Evolutionary conservation across 176 grass and related monocot species (phyloP).

Genomic region (Phoenix dactylifera): DNA sequence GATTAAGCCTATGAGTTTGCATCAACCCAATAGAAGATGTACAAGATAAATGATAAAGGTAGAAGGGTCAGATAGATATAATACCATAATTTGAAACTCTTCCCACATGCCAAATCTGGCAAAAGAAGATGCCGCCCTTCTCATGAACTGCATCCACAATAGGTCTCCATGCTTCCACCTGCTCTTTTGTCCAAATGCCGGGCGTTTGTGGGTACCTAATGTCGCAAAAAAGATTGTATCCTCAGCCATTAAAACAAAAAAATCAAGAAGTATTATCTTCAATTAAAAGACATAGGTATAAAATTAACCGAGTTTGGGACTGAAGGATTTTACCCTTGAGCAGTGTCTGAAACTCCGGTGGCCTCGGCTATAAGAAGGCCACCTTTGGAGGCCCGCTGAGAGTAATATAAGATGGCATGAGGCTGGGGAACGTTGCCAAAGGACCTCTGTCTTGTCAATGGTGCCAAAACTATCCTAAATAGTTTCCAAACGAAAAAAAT

Average conservation of each 20-base stretch:
- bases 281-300: too few relatives aligned
- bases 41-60: too few relatives aligned
- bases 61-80: too few relatives aligned
- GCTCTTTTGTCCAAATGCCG: slow-evolving; percentile 57
- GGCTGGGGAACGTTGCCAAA: slow-evolving; percentile 20
- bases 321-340: slow-evolving; percentile 30
- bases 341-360: slow-evolving; percentile 20
- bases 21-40: slow-evolving; percentile 17
- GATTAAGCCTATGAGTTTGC: too few relatives aligned
- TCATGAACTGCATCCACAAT: slow-evolving; percentile 47
- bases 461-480: slow-evolving; percentile 24
- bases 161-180: slow-evolving; percentile 68
- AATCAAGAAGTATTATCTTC: too few relatives aligned
- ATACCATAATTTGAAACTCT: slow-evolving; percentile 34
- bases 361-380: slow-evolving; percentile 34
- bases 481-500: too few relatives aligned
- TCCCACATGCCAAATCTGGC: slow-evolving; percentile 56
- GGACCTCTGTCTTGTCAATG: slow-evolving; percentile 19
- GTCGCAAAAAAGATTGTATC: neutral
- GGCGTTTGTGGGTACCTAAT: slow-evolving; percentile 43
- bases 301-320: too few relatives aligned
- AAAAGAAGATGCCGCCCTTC: slow-evolving; percentile 57
- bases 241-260: too few relatives aligned
- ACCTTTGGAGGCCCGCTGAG: slow-evolving; percentile 21
- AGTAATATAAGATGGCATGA: slow-evolving; percentile 28